A percentile compares a stretch with the other conserved stretches of the same genome.
Conservation (phyloP, 805 yeast genomes). For the Candida odintsovae region DNA sequence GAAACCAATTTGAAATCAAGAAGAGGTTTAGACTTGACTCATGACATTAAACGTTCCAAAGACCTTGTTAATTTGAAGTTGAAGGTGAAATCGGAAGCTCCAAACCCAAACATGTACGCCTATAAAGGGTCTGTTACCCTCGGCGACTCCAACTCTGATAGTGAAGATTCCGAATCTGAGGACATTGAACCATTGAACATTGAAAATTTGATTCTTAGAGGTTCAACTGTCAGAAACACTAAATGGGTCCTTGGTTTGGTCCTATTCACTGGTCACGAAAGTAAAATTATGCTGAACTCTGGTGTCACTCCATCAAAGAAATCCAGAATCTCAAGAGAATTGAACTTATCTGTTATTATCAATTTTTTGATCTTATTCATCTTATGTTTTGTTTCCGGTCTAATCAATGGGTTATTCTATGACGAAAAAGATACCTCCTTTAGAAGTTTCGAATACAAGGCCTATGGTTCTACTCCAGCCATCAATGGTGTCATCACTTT, state of each 20-base stretch:
- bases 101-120: constrained; percentile 70
- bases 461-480: constrained; percentile 59
- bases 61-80: constrained; percentile 49
- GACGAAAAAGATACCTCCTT: constrained; percentile 42
- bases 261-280: constrained; percentile 69
- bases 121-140: constrained; percentile 66
- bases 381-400: constrained; percentile 62
- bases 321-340: constrained; percentile 68
- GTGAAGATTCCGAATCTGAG: constrained; percentile 25
- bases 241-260: constrained; percentile 78
- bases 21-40: constrained; percentile 62
- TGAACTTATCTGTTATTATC: constrained; percentile 62
- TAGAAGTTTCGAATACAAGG: constrained; percentile 57
- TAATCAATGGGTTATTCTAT: constrained; percentile 69
- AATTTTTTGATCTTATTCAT: constrained; percentile 59
- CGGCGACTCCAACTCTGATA: constrained; percentile 28
- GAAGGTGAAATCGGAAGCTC: constrained; percentile 79
- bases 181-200: constrained; percentile 52
- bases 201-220: constrained; percentile 65
- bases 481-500: constrained; percentile 66
- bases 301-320: constrained; percentile 75
- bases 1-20: constrained; percentile 73
- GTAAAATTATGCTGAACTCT: constrained; percentile 75
- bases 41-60: constrained; percentile 40
- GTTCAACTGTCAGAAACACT: constrained; percentile 69